Evolutionary conservation across 1,284 basidiomycete species (phyloP), one percentile per base, ranked within the genome.

Genomic region (Cystobasidiaceae sp.): DNA sequence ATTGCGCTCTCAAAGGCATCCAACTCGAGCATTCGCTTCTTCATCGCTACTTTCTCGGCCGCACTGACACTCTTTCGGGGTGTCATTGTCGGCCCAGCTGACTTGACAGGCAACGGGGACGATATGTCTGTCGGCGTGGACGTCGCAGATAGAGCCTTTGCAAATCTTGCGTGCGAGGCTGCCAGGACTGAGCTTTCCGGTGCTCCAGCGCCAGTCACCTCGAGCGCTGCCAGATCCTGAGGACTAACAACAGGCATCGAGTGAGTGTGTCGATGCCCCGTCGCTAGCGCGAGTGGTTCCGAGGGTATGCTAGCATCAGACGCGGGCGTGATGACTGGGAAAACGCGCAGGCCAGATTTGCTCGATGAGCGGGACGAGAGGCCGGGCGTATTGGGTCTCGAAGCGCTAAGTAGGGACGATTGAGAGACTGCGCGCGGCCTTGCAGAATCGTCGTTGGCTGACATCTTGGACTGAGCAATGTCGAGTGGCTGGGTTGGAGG

Each of bases 371-470:
- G 13, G 5, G 41, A 9, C 5, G 28, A 28, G 15, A 23, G 7
- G 11, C 41, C 43, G 1, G 61, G 61, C 9, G 61, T 56, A 11
- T 8, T 25, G 3, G 61, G 61, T 19, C 61, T 55, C n/a, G 61
- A 64, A 8, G 43, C 44, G 28, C 46, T 55, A 17, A 64, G 30
- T 11, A 64, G 61, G 4, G 61, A 64, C 23, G 61, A 64, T 13
- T 64, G 51, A 0, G 61, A 64, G 23, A 44, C 30, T 3, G 61
- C 45, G 41, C 39, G 50, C 32, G 15, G 25, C n/a, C 50, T 27
- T 45, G 41, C 4, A 2, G 4, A 17, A 19, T 37, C 17, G 7
- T n/a, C n/a, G n/a, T n/a, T n/a, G n/a, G n/a, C n/a, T n/a, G n/a
- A n/a, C n/a, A n/a, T n/a, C n/a, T n/a, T n/a, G n/a, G n/a, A n/a